Evolutionary conservation across 2,329 filamentous ascomycete genomes (phyloP).

Genomic region (Juglanconis juglandina): DNA sequence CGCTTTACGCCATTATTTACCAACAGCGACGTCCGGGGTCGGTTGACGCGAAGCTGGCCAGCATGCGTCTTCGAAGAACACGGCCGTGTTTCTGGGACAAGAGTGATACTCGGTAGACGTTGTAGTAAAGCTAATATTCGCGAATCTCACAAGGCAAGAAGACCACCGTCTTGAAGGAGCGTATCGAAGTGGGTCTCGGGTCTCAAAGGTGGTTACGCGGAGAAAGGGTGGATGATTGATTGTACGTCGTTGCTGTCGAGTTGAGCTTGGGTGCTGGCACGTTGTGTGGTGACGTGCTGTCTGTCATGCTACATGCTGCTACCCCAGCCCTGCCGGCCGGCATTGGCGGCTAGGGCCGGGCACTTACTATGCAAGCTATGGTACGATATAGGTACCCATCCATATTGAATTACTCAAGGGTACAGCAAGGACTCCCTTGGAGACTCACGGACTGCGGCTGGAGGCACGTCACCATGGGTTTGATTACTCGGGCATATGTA

Average conservation of each 20-base stretch:
- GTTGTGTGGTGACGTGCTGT: neutral
- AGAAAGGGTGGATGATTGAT: neutral
- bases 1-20: slow-evolving; percentile 1
- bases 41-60: slow-evolving; percentile 5
- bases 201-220: neutral
- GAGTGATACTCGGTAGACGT: neutral
- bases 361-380: neutral
- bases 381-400: no score
- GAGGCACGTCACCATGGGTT: no score
- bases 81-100: neutral
- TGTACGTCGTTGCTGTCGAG: neutral
- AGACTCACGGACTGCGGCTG: no score
- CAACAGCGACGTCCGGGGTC: neutral
- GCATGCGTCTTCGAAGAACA: slow-evolving; percentile 1
- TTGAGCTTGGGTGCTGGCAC: neutral
- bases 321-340: neutral
- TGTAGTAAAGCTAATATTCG: neutral
- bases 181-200: neutral
- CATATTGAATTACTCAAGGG: no score
- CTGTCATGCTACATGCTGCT: neutral
- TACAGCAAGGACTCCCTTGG: no score
- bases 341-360: neutral
- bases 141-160: neutral
- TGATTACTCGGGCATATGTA: neutral
- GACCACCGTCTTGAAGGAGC: neutral